Evolutionary conservation across 1,284 basidiomycete species (phyloP), one percentile per base, ranked within the genome.

Genomic region (Rhizoctonia solani): DNA sequence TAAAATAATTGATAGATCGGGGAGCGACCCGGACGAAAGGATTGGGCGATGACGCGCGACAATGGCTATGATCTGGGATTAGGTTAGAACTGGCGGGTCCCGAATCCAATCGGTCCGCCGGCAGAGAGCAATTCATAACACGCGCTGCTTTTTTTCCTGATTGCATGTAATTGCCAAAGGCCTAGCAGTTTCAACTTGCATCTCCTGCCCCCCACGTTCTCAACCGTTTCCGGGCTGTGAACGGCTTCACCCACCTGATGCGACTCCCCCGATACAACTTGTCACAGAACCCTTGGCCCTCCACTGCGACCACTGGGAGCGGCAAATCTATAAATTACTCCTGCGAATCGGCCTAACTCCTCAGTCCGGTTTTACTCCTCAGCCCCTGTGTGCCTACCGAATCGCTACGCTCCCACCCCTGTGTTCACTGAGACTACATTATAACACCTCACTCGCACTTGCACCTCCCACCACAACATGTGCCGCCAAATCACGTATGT

Each of bases 401-500:
- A 54, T 3, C n/a, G 27, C 47, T 39, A n/a, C 32, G 32, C 32
- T 34, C 32, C 32, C 32, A 34, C 32, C 32, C 32, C 32, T 34
- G 32, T 34, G 32, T 34, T 4, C 32, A 4, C 32, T 34, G 32
- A 4, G 32, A 34, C 32, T 34, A 34, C 11, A 44, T 44, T 34
- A 44, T 44, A 54, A 54, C 42, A 2, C 42, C 49, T 21, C 32
- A 41, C 47, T 32, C 23, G 21, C 49, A 23, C 27, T 44, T 16
- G 4, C 5, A 16, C 32, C 34, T 13, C 41, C 23, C 25, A 5
- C 27, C 39, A 34, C 52, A n/a, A 34, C 32, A 71, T 71, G 70
- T 71, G 70, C 54, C 68, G 70, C 54, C 69, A 71, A 58, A 70
- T 71, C 69, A 69, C 70, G 61, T 69, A 71, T 67, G 70, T 61